These are phyloP conservation scores for Dalbergia cultrata DNA, from an alignment of 306 rosid genomes.

Conservation along the genomic window DNA sequence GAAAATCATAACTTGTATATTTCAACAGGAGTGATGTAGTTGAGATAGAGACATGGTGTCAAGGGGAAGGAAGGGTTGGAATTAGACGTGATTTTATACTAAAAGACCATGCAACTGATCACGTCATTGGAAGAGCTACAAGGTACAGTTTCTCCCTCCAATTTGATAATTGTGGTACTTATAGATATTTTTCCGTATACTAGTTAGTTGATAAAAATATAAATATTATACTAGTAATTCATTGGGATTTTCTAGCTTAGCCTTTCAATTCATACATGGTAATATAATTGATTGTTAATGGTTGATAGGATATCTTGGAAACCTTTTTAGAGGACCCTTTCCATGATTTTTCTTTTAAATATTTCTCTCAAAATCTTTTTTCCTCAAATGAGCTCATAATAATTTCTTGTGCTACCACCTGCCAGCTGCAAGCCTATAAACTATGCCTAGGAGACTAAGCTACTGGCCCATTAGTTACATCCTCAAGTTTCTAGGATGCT, in stretches of 20 bases:
- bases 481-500: slow-evolving; percentile 18
- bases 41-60: slow-evolving; percentile 98
- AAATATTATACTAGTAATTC: not conserved
- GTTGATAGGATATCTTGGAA: not conserved
- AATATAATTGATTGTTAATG: slow-evolving; percentile 12
- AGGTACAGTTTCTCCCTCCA: slow-evolving; percentile 56
- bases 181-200: not conserved
- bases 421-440: slow-evolving; percentile 3
- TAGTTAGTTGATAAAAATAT: not conserved
- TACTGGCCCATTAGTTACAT: slow-evolving; percentile 23
- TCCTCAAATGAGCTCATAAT: slow-evolving; percentile 20
- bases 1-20: slow-evolving; percentile 36
- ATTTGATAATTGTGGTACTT: slow-evolving; percentile 12
- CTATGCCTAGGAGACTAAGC: not conserved
- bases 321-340: not conserved
- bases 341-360: not conserved
- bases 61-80: slow-evolving; percentile 93
- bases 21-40: slow-evolving; percentile 90
- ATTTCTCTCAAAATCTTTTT: slow-evolving; percentile 11
- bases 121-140: slow-evolving; percentile 96
- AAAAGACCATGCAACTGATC: slow-evolving; percentile 73
- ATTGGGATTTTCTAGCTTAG: slow-evolving; percentile 24
- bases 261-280: slow-evolving; percentile 5
- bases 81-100: slow-evolving; percentile 94
- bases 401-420: slow-evolving; percentile 6